Base-by-base conservation (phyloP, 1,284 basidiomycete species). In the Rhodotorula sp. region DNA sequence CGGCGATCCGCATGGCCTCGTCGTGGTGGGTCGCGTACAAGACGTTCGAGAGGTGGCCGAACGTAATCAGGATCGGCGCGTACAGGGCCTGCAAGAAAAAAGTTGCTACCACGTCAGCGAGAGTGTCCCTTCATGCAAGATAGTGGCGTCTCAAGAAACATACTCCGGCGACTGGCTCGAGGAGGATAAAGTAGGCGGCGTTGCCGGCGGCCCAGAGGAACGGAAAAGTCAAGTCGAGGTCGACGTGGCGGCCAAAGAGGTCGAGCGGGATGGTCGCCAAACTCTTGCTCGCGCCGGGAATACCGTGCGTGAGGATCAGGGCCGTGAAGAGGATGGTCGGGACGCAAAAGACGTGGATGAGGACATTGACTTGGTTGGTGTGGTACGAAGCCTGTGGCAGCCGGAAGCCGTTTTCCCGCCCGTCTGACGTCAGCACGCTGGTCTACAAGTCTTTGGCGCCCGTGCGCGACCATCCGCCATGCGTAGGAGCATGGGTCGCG, bases 131-230 rank as follows among this genome's bases (percentile, higher is more conserved):
- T 10, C 30, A 18, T 7, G 18, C 29, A 6, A 18, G 14, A 37
- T 7, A 30, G 45, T 22, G n/a, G 20, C 1, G 15, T n/a, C 5
- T 51, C 6, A 14, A 30, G 14, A 6, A 5, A 64, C 73, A 24
- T 30, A 77, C 75, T 0, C 77, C 77, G 1, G 75, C 73, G 6
- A 75, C 42, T 0, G 76, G 77, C 60, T 79, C 78, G 44, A 79
- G 71, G 24, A 71, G 58, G 29, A 79, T 60, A 51, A 78, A 79
- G 63, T 78, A 79, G n/a, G 59, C n/a, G 1, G 75, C 76, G 60
- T 78, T 77, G 0, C 54, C 73, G 1, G 63, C 48, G 2, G 70
- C 75, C 5, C 53, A 59, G 55, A 76, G 62, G 64, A 74, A 71
- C 3, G 71, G 64, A 24, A 71, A n/a, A 1, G 74, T 78, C 4